Conservation (phyloP, 1,284 basidiomycete genomes). For the Lentinula novae-zelandiae region DNA sequence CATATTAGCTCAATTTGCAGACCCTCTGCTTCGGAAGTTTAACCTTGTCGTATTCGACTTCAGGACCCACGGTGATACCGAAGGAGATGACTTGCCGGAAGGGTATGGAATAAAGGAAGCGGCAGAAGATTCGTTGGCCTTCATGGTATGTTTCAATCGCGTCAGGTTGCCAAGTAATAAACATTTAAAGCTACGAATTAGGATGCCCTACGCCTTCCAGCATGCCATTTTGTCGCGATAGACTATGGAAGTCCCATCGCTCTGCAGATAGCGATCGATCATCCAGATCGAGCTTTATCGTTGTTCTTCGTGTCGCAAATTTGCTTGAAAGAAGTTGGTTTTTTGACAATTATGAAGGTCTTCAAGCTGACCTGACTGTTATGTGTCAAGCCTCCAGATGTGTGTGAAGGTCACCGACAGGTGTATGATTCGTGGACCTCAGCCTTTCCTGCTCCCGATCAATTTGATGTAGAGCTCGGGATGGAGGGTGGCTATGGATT, state of each 20-base stretch:
- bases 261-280: constrained; percentile 8
- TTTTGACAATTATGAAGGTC: background rate
- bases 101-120: constrained; percentile 13
- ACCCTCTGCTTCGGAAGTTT: constrained; percentile 15
- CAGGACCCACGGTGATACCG: constrained; percentile 14
- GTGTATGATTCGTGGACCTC: constrained; percentile 7
- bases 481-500: constrained; percentile 10
- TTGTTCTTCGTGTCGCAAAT: constrained; percentile 13
- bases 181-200: background rate
- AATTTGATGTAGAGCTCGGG: constrained; percentile 2
- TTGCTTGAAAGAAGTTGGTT: constrained; percentile 13
- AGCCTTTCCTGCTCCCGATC: constrained; percentile 1
- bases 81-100: constrained; percentile 8
- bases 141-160: constrained; percentile 12
- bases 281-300: constrained; percentile 10
- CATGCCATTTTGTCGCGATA: constrained; percentile 15
- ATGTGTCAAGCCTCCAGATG: background rate
- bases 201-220: constrained; percentile 16
- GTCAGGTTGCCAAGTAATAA: background rate
- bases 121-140: constrained; percentile 13
- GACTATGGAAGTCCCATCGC: constrained; percentile 15
- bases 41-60: constrained; percentile 17
- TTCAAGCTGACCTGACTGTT: background rate
- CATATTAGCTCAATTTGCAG: constrained; percentile 15
- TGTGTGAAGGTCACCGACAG: constrained; percentile 7